Evolutionary conservation across 1,284 basidiomycete genomes (phyloP), one percentile per base, ranked within the genome.

Genomic region (Omphalotus olearius): DNA sequence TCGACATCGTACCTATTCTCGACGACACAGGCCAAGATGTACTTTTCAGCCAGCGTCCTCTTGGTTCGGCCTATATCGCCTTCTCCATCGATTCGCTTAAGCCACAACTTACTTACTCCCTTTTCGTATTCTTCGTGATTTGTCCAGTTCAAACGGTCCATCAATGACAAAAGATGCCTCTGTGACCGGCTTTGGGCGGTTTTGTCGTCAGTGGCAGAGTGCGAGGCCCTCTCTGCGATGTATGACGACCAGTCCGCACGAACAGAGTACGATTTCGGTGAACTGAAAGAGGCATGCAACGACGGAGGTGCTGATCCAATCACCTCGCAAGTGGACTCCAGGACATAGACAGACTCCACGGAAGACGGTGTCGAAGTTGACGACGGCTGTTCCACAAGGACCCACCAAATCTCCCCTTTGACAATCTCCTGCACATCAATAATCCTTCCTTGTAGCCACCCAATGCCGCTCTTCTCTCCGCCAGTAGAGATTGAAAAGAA

Each of bases 251-350:
- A 89, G 62, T 89, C 86, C 1, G 69, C 68, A 6, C 86, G 78
- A 4, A 84, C 55, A 13, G 58, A 57, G 30, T 7, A 33, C 26
- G 62, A 45, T 45, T 57, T 47, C 43, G 36, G 38, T 36, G 25
- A 25, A 9, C 26, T 10, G 25, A 16, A n/a, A 28, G 49, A 16
- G 17, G 33, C 23, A 26, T 14, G n/a, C 42, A 9, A 37, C 14
- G 26, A 35, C 30, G 54, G 48, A 40, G 64, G 45, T 1, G 67
- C 63, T 28, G 63, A 67, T 2, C 84, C 85, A 51, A 88, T 73
- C 25, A 83, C 80, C 62, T 89, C 86, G 59, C 86, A 87, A 0
- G 86, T 89, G 13, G 74, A 60, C 55, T 85, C 83, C 0, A 89
- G 66, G 28, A 86, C 77, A 58, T 81, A 79, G 56, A 78, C 73